Base-by-base conservation (phyloP, 345 rosid species). In the Euclidium syriacum region DNA sequence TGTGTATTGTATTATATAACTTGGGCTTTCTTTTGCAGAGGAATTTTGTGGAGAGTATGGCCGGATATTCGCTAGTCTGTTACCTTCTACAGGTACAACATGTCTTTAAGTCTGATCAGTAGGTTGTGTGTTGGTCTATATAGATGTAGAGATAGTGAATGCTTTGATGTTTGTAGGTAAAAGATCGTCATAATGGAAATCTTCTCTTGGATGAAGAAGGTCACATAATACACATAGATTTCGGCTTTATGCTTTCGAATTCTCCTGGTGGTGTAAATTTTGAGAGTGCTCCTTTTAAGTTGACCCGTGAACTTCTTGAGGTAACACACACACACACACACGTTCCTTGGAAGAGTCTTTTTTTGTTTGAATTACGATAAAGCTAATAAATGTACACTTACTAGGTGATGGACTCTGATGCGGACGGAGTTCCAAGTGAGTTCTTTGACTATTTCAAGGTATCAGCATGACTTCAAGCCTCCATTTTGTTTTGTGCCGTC, bases 371-470 rank as follows among this genome's bases (percentile, higher is more conserved):
- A n/a, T n/a, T n/a, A n/a, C n/a, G n/a, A n/a, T n/a, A n/a, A n/a
- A n/a, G n/a, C n/a, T n/a, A n/a, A n/a, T n/a, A n/a, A n/a, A n/a
- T n/a, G n/a, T n/a, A n/a, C 8, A 34, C 49, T 52, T 17, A 38
- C 62, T 67, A 95, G 99, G 97, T 95, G 61, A 95, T 95, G 99
- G 99, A 95, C 74, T 95, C 99, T 73, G 99, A 95, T 76, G 99
- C 97, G 5, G 97, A 95, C 73, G 99, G 99, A 75, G 73, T 87
- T 75, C 99, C 99, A 39, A 95, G 99, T 73, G 99, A 95, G 81
- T 90, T 90, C 81, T 95, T 95, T 70, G 97, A 95, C 80, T 95
- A 95, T 79, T 95, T 90, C 65, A 95, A 95, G 85, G 97, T 95
- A 84, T 53, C 39, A 25, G 55, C 50, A 46, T 41, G n/a, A 24